Base-by-base conservation (phyloP, 768 basidiomycete genomes). In the Phanerochaete carnosa region DNA sequence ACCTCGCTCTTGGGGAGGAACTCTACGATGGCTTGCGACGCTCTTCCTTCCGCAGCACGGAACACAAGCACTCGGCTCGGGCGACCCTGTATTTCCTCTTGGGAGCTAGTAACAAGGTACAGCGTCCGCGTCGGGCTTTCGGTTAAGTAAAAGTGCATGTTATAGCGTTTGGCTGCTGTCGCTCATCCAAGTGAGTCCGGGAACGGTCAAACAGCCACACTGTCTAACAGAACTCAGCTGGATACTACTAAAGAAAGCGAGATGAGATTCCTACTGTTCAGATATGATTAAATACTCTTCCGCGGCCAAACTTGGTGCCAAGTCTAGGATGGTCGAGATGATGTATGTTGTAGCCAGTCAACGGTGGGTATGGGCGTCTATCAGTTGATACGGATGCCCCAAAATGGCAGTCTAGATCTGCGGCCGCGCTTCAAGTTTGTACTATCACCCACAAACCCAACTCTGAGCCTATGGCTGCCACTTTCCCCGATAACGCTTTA, bases 21-120 rank as follows among this genome's bases (percentile, higher is more conserved):
- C 73, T 96, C 94, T 25, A 96, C 93, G 45, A 95, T 83, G 47
- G 90, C 90, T 69, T 92, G 90, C 26, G 71, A 72, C 9, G 83
- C 72, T 61, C 70, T 74, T 46, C 71, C 70, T 58, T 76, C 78
- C 23, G 86, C 84, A 25, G 83, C 80, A 51, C 90, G 88, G 72
- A 94, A 92, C 51, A 89, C 81, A 35, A 94, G 83, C 15, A 81
- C 89, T 64, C 82, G 78, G 33, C 73, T 73, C 22, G 90, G 88
- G 56, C 80, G 76, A 19, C 86, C 89, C 46, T 78, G 72, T 58
- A 73, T 77, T 68, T 89, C 87, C 59, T 90, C 88, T 56, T 87
- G 84, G 43, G 82, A 75, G 67, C 83, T 83, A 26, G 90, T 90
- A 57, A 88, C 81, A 22, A 94, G 83, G 69, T 88, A 89, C 43